Percentiles rank a stretch among this genome's conserved stretches.
Evolutionary conservation across 2,329 filamentous ascomycete species (phyloP).

Genomic region (Cytospora piceicola): DNA sequence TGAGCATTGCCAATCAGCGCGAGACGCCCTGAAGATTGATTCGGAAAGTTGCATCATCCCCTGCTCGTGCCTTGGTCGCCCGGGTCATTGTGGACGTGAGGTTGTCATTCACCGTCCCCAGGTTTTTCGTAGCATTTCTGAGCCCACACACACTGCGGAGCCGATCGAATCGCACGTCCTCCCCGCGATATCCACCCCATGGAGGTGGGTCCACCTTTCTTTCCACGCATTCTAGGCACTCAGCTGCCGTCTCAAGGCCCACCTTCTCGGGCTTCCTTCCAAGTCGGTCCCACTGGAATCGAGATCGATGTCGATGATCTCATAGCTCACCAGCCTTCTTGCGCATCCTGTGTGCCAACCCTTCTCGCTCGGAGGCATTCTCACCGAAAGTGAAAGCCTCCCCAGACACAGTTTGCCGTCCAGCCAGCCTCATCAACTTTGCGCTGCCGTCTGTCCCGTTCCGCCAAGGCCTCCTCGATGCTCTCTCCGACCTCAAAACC

Average conservation of each 20-base stretch:
- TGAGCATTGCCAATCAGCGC: background rate
- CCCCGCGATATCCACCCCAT: conserved; percentile 21
- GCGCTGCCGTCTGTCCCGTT: conserved; percentile 44
- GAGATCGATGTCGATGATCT: conserved; percentile 3
- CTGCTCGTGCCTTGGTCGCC: background rate
- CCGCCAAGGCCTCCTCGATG: conserved; percentile 50
- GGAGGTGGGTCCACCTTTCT: conserved; percentile 10
- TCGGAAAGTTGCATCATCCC: background rate
- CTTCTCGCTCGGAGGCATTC: conserved; percentile 7
- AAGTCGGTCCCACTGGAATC: conserved; percentile 7
- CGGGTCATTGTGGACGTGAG: background rate
- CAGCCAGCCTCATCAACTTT: conserved; percentile 50
- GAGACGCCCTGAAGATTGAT: background rate
- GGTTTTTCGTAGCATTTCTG: background rate
- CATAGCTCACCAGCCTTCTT: background rate
- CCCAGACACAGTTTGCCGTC: conserved; percentile 55
- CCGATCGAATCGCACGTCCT: conserved; percentile 6
- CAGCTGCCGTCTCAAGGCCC: background rate
- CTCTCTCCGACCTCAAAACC: conserved; percentile 46
- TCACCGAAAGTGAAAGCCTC: conserved; percentile 48
- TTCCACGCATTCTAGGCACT: conserved; percentile 7
- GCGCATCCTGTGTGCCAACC: background rate
- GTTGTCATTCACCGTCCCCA: background rate
- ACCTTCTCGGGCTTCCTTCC: conserved; percentile 14
- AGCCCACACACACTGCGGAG: background rate